Conservation (phyloP, 306 rosid genomes). For the Arachis hypogaea region DNA sequence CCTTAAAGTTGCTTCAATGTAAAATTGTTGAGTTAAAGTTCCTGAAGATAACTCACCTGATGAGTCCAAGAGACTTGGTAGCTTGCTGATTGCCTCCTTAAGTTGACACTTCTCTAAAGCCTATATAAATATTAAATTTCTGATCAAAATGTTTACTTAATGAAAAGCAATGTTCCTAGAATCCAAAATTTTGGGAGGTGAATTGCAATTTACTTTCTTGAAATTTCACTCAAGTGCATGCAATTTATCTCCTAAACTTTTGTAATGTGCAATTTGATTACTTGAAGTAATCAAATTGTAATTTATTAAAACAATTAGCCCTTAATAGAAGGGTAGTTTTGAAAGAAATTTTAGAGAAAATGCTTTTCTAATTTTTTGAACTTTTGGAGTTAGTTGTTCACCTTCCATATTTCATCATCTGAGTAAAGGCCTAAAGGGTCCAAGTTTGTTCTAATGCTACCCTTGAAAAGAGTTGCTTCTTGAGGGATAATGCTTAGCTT, state of each 20-base stretch:
- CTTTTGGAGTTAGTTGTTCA: slow-evolving; percentile 28
- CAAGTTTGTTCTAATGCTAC: slow-evolving; percentile 73
- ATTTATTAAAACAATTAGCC: too few relatives aligned
- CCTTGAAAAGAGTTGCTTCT: slow-evolving; percentile 84
- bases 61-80: slow-evolving; percentile 68
- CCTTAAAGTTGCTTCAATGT: neutral
- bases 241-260: too few relatives aligned
- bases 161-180: neutral
- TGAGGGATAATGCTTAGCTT: slow-evolving; percentile 85
- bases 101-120: slow-evolving; percentile 85
- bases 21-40: neutral
- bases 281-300: too few relatives aligned
- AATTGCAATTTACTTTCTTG: too few relatives aligned
- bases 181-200: too few relatives aligned
- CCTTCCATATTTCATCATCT: slow-evolving; percentile 83
- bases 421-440: slow-evolving; percentile 81
- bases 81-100: slow-evolving; percentile 55
- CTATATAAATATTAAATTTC: slow-evolving; percentile 38
- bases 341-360: too few relatives aligned
- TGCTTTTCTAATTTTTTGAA: neutral
- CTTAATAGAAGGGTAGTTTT: too few relatives aligned
- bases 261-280: too few relatives aligned
- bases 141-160: neutral
- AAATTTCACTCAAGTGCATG: too few relatives aligned
- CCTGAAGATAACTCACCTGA: slow-evolving; percentile 51